Evolutionary conservation across 768 basidiomycete species (phyloP).

Genomic region (Phylloporus arenicola): DNA sequence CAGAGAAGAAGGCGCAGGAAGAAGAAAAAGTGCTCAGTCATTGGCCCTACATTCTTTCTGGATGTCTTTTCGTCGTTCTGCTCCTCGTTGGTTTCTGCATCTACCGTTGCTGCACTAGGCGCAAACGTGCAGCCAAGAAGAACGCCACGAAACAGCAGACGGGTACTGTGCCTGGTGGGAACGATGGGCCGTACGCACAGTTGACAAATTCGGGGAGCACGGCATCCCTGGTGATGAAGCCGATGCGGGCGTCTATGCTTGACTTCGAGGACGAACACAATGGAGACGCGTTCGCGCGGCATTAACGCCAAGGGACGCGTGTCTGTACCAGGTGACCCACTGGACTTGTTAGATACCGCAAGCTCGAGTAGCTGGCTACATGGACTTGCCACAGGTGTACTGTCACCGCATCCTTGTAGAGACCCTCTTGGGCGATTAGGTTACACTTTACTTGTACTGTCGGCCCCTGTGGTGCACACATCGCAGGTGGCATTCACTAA

Average conservation of each 20-base stretch:
- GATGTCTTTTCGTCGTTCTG: conserved; percentile 48
- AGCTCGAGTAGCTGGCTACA: conserved; percentile 32
- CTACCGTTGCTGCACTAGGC: conserved; percentile 57
- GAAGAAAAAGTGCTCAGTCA: conserved; percentile 60
- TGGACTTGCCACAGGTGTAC: conserved; percentile 9
- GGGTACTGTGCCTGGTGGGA: background rate
- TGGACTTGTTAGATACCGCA: conserved; percentile 13
- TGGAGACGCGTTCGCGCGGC: conserved; percentile 15
- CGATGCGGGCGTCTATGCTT: conserved; percentile 16
- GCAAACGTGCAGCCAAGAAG: conserved; percentile 29
- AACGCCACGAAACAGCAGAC: conserved; percentile 17
- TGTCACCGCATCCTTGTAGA: conserved; percentile 1
- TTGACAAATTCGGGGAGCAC: conserved; percentile 26
- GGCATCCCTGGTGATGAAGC: conserved; percentile 27
- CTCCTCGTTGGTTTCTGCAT: conserved; percentile 44
- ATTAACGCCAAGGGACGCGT: background rate
- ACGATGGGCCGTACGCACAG: conserved; percentile 18
- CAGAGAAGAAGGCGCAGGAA: conserved; percentile 62
- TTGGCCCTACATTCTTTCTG: conserved; percentile 69
- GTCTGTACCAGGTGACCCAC: background rate
- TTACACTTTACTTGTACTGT: conserved; percentile 2
- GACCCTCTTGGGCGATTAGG: background rate
- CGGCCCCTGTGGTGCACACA: background rate
- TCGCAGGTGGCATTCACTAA: background rate
- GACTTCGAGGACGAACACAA: conserved; percentile 12